Conservation (phyloP, 1,139 yeast genomes). For the Saccharomyces uvarum region DNA sequence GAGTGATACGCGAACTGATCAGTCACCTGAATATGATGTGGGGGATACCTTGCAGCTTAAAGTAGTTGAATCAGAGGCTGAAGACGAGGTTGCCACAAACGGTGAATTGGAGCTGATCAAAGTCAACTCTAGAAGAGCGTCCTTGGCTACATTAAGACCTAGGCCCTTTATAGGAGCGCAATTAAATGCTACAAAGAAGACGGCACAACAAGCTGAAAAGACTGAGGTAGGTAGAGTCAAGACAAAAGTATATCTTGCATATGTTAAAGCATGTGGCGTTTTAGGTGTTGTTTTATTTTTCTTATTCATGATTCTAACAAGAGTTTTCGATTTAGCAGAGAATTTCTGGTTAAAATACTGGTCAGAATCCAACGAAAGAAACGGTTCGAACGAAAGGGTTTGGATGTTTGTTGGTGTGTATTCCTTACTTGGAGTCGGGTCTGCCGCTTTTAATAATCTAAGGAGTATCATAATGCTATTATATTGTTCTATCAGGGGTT, state of each 20-base stretch:
- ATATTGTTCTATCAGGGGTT: slow-evolving; percentile 57
- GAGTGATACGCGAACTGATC: neutral
- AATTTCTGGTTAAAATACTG: slow-evolving; percentile 55
- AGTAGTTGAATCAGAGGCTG: slow-evolving; percentile 3
- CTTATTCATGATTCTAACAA: slow-evolving; percentile 37
- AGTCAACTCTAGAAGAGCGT: slow-evolving; percentile 49
- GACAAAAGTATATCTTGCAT: slow-evolving; percentile 51
- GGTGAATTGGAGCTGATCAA: slow-evolving; percentile 8
- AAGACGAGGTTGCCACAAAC: slow-evolving; percentile 9
- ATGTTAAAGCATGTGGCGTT: slow-evolving; percentile 62
- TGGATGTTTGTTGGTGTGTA: slow-evolving; percentile 52
- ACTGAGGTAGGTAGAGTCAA: slow-evolving; percentile 58
- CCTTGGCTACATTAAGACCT: slow-evolving; percentile 45
- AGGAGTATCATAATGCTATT: slow-evolving; percentile 53
- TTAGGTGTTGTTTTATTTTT: slow-evolving; percentile 44
- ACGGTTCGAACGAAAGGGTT: slow-evolving; percentile 43
- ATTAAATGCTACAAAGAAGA: slow-evolving; percentile 26
- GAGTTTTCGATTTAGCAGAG: slow-evolving; percentile 42
- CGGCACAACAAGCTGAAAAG: slow-evolving; percentile 37
- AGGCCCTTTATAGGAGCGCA: slow-evolving; percentile 20
- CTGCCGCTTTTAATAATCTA: slow-evolving; percentile 41
- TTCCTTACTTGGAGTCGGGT: slow-evolving; percentile 48
- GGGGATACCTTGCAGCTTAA: slow-evolving; percentile 1
- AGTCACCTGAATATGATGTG: slow-evolving; percentile 1
- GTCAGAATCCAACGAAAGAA: slow-evolving; percentile 46